Conservation (phyloP, 257 asterid species). For the Plectranthus barbatus region DNA sequence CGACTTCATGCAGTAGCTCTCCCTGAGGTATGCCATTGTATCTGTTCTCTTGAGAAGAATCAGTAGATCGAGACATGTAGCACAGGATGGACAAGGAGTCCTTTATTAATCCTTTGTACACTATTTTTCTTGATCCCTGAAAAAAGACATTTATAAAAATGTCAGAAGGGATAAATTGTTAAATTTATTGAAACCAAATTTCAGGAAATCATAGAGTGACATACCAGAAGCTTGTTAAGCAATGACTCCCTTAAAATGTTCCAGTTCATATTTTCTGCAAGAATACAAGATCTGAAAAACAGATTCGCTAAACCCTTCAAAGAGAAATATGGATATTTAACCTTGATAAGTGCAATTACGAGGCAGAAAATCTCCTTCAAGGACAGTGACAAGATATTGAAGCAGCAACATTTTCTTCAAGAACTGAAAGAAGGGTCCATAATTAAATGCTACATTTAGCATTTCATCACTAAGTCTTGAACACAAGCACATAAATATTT, state of each 20-base stretch:
- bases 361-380: constrained; percentile 67
- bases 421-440: constrained; percentile 40
- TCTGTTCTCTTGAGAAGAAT: constrained; percentile 26
- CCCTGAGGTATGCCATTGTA: constrained; percentile 18
- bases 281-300: neutral
- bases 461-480: neutral
- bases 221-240: constrained; percentile 73
- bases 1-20: constrained; percentile 20
- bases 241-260: constrained; percentile 60
- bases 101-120: constrained; percentile 54
- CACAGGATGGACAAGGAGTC: constrained; percentile 46
- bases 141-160: constrained; percentile 9
- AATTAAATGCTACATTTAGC: neutral
- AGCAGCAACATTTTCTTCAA: constrained; percentile 66
- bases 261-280: constrained; percentile 75
- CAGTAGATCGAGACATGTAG: constrained; percentile 27
- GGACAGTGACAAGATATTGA: constrained; percentile 68
- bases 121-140: constrained; percentile 82
- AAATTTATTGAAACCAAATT: neutral
- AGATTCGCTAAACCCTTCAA: neutral
- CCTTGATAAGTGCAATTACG: constrained; percentile 55
- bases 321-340: constrained; percentile 13
- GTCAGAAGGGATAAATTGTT: constrained; percentile 8
- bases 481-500: neutral
- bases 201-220: constrained; percentile 10